Evolutionary conservation across 768 basidiomycete species (phyloP), one percentile per base, ranked within the genome.

Genomic region (Floccularia luteovirens): DNA sequence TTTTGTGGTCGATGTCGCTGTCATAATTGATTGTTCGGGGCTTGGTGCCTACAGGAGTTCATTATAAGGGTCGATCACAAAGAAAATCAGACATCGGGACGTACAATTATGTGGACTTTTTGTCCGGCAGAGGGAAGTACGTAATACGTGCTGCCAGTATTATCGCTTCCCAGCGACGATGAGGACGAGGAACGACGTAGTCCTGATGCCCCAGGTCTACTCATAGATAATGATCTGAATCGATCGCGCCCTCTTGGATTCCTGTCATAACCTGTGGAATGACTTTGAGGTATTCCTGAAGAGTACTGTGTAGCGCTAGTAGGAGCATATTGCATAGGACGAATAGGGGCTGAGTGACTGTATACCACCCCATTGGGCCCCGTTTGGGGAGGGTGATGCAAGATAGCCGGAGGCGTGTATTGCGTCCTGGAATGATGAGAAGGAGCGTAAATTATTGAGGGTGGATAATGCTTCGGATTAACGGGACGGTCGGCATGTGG

Each of bases 111-210:
- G 55, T 79, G 82, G 42, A 84, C 73, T 50, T 85, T 87, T 53
- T 83, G 81, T n/a, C 80, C 79, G 8, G 74, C 72, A 8, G 72
- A 67, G 3, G 82, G 82, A 28, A 83, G 68, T 47, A 85, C 74
- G 53, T 84, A 86, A 63, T 85, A 87, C 2, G 83, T 86, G 53
- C 80, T 75, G 16, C 74, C 79, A 3, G 81, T 81, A 25, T 72
- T 72, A 11, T 68, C 58, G 51, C 75, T 81, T 23, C 55, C 64
- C 12, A 70, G 54, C 31, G 67, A 69, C 13, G 65, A 65, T 14
- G 60, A 60, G 11, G 66, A 65, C 16, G 53, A 57, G 36, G 54
- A 56, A 5, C 48, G 58, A 31, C 48, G 42, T 33, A 44, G 48
- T 37, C 42, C 51, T 43, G 38, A 42, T 38, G 43, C 39, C 33